Evolutionary conservation across 2,329 filamentous ascomycete genomes (phyloP).

Genomic region (Epichloe uncinata): DNA sequence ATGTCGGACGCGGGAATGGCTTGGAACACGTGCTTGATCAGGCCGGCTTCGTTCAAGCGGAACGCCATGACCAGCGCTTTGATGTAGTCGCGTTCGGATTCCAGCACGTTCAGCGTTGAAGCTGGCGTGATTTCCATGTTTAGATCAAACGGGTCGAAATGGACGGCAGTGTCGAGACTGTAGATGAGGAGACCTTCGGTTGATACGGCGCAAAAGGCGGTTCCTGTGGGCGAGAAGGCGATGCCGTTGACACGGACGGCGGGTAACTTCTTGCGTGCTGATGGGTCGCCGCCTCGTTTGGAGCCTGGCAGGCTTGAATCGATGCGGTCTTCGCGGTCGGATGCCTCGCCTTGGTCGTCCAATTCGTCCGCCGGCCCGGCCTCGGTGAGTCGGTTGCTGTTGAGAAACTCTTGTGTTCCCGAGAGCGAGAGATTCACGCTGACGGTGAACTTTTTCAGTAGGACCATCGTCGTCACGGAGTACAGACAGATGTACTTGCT

Average conservation of each 20-base stretch:
- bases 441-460: constrained; percentile 91
- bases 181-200: constrained; percentile 93
- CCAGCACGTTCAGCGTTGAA: constrained; percentile 57
- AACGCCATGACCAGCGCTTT: constrained; percentile 96
- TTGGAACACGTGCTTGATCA: constrained; percentile 80
- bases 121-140: constrained; percentile 88
- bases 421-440: constrained; percentile 92
- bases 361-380: constrained; percentile 75
- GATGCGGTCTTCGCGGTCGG: constrained; percentile 73
- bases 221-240: constrained; percentile 77
- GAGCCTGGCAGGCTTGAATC: constrained; percentile 74
- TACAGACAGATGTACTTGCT: constrained; percentile 99
- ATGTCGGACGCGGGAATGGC: constrained; percentile 65
- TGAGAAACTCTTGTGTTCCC: constrained; percentile 92
- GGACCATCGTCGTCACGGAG: constrained; percentile 80
- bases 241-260: constrained; percentile 78
- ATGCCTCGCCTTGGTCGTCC: constrained; percentile 77
- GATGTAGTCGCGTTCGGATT: constrained; percentile 63
- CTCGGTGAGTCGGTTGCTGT: constrained; percentile 83
- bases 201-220: constrained; percentile 85
- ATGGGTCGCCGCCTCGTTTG: constrained; percentile 71
- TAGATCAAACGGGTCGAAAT: constrained; percentile 93
- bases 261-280: constrained; percentile 58
- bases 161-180: constrained; percentile 67
- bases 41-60: constrained; percentile 72